Conservation (phyloP, 306 rosid species). For the Senna tora region DNA sequence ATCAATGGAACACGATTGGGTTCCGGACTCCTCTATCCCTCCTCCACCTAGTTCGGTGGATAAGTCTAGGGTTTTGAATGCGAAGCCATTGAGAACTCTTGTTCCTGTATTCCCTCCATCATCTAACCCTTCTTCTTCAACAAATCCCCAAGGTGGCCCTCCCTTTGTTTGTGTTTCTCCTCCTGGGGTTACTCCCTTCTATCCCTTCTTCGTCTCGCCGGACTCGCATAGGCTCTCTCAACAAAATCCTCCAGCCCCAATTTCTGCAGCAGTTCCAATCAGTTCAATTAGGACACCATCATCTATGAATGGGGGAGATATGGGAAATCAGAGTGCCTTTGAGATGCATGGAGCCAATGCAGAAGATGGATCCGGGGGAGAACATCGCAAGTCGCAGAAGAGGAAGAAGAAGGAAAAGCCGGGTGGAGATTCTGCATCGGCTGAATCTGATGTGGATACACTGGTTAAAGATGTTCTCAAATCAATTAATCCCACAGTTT, state of each 20-base stretch:
- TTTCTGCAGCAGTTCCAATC: slow-evolving; percentile 60
- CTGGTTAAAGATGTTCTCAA: slow-evolving; percentile 54
- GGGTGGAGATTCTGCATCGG: too few relatives aligned
- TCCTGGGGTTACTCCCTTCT: slow-evolving; percentile 67
- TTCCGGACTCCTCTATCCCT: too few relatives aligned
- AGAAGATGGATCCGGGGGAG: slow-evolving; percentile 43
- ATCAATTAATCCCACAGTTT: slow-evolving; percentile 45
- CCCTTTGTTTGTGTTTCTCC: slow-evolving; percentile 83
- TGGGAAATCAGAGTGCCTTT: too few relatives aligned
- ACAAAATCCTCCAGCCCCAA: slow-evolving; percentile 45
- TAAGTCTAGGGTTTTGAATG: slow-evolving; percentile 78
- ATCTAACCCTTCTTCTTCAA: slow-evolving; percentile 54
- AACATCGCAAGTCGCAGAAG: slow-evolving; percentile 45
- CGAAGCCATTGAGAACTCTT: slow-evolving; percentile 74
- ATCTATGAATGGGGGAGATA: slow-evolving; percentile 51
- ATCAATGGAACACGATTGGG: too few relatives aligned
- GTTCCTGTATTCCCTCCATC: slow-evolving; percentile 78
- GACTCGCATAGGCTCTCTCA: too few relatives aligned
- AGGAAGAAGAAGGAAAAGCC: slow-evolving; percentile 43
- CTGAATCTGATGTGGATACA: slow-evolving; percentile 53
- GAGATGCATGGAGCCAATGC: too few relatives aligned
- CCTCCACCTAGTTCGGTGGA: slow-evolving; percentile 69
- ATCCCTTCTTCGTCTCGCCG: slow-evolving; percentile 62
- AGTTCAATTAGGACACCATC: slow-evolving; percentile 64
- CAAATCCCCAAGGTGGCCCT: slow-evolving; percentile 64